Percentiles rank a stretch among this genome's conserved stretches.
phyloP scores from a whole-genome alignment of 2,329 filamentous ascomycete species.

The Talaromyces sp. region DNA sequence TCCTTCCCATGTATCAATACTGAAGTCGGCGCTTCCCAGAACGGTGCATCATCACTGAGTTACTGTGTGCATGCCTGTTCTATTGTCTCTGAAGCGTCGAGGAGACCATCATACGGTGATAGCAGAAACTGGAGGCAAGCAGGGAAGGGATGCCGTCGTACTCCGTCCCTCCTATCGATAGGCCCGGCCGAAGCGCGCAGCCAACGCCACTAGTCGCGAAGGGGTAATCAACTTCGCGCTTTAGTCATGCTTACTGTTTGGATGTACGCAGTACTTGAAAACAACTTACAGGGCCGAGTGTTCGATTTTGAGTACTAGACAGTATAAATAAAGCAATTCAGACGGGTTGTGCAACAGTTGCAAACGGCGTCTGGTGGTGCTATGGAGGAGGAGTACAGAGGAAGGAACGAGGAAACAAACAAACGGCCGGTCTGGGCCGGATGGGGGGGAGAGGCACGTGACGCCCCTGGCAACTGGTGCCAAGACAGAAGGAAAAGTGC shows the following conservation, averaged over 20 bases:
- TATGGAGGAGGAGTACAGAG: neutral
- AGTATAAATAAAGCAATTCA: neutral
- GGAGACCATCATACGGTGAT: neutral
- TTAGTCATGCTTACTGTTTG: neutral
- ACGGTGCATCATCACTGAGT: neutral
- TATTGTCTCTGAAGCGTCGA: neutral
- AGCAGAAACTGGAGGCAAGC: neutral
- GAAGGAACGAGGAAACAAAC: neutral
- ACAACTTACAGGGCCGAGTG: too few species aligned
- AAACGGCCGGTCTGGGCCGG: slow-evolving; percentile 2
- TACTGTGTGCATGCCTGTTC: neutral
- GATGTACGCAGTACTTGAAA: neutral
- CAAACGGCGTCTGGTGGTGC: too few species aligned
- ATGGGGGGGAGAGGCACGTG: neutral
- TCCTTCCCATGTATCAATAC: slow-evolving; percentile 5
- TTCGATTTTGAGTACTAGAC: neutral
- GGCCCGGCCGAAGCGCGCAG: neutral
- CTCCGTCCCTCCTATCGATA: slow-evolving; percentile 8
- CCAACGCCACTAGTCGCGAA: slow-evolving; percentile 7
- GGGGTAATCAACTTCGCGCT: slow-evolving; percentile 2
- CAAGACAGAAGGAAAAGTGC: slow-evolving; percentile 8
- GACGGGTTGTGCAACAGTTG: neutral
- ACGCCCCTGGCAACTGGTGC: neutral
- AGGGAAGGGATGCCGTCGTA: neutral
- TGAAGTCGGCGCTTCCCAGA: neutral